A percentile compares a stretch with the other conserved stretches of the same genome.
phyloP scores from a whole-genome alignment of 306 rosid species.

The Dryas octopetala region DNA sequence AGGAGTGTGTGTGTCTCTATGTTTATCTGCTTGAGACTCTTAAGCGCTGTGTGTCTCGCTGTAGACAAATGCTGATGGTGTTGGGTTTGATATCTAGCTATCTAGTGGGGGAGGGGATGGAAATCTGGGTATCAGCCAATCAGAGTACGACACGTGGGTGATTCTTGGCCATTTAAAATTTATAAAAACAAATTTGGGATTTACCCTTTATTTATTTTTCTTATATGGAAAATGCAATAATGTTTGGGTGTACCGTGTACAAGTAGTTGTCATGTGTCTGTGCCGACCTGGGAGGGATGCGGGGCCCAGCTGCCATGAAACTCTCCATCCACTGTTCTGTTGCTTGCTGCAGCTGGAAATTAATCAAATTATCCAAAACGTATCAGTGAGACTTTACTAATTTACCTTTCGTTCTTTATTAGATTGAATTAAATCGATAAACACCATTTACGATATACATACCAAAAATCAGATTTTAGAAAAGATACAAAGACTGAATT shows the following conservation, averaged over 20 bases:
- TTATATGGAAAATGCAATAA: not conserved
- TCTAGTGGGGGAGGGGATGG: constrained; percentile 23
- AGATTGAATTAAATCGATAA: too few relatives aligned
- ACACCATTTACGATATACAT: too few relatives aligned
- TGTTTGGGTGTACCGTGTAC: constrained; percentile 19
- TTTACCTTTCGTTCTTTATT: too few relatives aligned
- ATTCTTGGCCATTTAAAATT: constrained; percentile 38
- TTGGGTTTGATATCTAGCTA: constrained; percentile 18
- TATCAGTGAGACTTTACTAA: not conserved
- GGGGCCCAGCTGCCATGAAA: constrained; percentile 43
- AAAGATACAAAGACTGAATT: too few relatives aligned
- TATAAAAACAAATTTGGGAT: not conserved
- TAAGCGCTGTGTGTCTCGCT: not conserved
- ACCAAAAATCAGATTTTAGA: too few relatives aligned
- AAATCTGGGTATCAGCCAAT: constrained; percentile 59
- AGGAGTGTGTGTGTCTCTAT: too few relatives aligned
- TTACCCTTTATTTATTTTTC: not conserved
- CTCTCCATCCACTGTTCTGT: too few relatives aligned
- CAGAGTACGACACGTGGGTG: constrained; percentile 40
- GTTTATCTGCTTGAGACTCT: too few relatives aligned
- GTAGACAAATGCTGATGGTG: not conserved
- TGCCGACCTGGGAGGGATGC: constrained; percentile 49
- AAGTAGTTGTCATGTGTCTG: constrained; percentile 55
- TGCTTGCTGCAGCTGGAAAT: too few relatives aligned
- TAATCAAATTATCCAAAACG: not conserved